Base-by-base conservation (phyloP, 139 green algal species). In the Chlamydomonas sp. region DNA sequence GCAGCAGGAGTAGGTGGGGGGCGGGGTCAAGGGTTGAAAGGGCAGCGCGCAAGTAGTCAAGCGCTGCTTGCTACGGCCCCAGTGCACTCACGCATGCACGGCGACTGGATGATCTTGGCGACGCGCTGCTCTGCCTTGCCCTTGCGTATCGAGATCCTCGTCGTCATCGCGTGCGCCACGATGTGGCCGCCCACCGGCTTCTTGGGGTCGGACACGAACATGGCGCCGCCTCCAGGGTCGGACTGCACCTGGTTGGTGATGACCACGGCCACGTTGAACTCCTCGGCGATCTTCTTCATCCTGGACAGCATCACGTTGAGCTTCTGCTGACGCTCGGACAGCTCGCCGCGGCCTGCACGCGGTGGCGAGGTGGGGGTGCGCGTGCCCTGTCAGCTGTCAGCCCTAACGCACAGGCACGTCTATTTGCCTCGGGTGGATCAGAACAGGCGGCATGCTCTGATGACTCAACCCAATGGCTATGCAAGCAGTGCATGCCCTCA, bases 271-370 rank as follows among this genome's bases (percentile, higher is more conserved):
- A 94, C 75, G 61, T 96, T 96, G 79, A 91, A 96, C 82, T 96
- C 88, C 65, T 96, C 89, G 1, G 86, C 75, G 13, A 97, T 79
- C 85, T 94, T 94, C 50, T 82, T 88, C 0, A 97, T 76, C 26
- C 70, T 69, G 3, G 70, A 62, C 69, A 96, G 76, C 59, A 95
- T 84, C 61, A 79, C 61, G 0, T 80, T 83, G 28, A 97, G 85
- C 60, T 83, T 88, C 81, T 97, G 91, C 83, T 98, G 94, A 49
- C 94, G 73, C 37, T 97, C 92, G 22, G 87, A 81, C 37, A 97
- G 84, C 79, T 97, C 90, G 0, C 92, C 94, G 8, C 59, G 59
- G 5, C 59, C 59, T 66, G 33, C 31, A 39, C 16, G 6, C n/a
- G n/a, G n/a, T n/a, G n/a, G n/a, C n/a, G n/a, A n/a, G n/a, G n/a